Percentiles rank a stretch among this genome's conserved stretches.
phyloP scores from a whole-genome alignment of 371 early-diverging fungal species.

The Coemansia sp. region DNA sequence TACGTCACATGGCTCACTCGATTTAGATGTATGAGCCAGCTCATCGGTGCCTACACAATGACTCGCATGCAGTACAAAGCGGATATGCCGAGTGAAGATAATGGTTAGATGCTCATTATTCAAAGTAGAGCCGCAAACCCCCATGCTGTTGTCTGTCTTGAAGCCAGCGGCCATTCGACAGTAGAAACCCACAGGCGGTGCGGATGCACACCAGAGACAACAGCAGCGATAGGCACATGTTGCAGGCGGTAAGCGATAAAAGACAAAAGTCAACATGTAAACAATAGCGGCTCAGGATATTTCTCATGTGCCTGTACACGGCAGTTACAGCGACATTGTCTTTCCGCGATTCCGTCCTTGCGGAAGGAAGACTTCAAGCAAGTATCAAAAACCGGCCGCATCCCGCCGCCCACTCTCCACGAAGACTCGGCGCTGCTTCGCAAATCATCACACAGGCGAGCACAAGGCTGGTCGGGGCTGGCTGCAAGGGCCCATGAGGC shows the following conservation, averaged over 20 bases:
- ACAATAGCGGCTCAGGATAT: not conserved
- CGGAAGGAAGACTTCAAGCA: not conserved
- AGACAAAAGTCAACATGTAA: not conserved
- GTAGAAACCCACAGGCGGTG: no score
- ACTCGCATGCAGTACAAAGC: not conserved
- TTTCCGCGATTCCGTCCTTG: not conserved
- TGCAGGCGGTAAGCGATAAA: not conserved
- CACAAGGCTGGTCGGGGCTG: no score
- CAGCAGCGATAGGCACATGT: not conserved
- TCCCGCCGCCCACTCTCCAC: no score
- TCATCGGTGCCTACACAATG: conserved; percentile 23
- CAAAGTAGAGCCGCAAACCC: not conserved
- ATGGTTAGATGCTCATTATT: not conserved
- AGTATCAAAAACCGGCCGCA: no score
- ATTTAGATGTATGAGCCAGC: conserved; percentile 50
- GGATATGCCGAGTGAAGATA: not conserved
- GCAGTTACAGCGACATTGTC: conserved; percentile 1
- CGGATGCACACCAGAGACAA: not conserved
- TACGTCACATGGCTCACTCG: conserved; percentile 46
- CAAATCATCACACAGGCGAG: no score
- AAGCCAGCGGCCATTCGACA: no score
- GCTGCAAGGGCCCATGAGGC: no score
- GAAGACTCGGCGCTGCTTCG: no score
- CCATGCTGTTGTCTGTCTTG: not conserved
- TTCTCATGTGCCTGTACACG: not conserved